phyloP scores from a whole-genome alignment of 179 eudicot species.

The Drosera spatulata region DNA sequence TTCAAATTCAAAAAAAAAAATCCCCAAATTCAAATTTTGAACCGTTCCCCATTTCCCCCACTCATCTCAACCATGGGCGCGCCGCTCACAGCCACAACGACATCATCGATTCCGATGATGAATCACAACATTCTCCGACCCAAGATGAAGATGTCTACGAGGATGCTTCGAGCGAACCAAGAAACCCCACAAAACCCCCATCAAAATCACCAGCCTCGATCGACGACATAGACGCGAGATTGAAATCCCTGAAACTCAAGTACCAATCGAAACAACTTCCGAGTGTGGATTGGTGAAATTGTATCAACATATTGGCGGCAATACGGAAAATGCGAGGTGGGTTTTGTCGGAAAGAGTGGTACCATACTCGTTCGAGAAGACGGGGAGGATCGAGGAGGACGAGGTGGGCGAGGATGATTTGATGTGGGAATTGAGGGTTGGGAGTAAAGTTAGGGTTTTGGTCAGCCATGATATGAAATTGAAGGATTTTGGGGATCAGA shows the following conservation, averaged over 20 bases:
- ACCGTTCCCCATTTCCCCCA: too few species aligned
- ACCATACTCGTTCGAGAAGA: conserved; percentile 36
- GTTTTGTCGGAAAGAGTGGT: conserved; percentile 39
- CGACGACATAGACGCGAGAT: conserved; percentile 55
- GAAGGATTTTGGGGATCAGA: conserved; percentile 58
- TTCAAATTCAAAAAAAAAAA: too few species aligned
- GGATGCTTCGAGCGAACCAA: conserved; percentile 18
- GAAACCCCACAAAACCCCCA: neutral
- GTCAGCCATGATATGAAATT: conserved; percentile 47
- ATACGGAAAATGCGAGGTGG: conserved; percentile 76
- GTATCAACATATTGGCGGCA: conserved; percentile 74
- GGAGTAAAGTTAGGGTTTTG: conserved; percentile 41
- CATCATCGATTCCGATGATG: conserved; percentile 61
- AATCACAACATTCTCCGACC: too few species aligned
- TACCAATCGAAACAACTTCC: conserved; percentile 19
- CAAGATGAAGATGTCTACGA: conserved; percentile 10
- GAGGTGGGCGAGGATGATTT: conserved; percentile 2
- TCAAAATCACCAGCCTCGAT: conserved; percentile 16
- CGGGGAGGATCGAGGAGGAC: conserved; percentile 3
- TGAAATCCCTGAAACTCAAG: conserved; percentile 60
- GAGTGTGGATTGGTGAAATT: conserved; percentile 44
- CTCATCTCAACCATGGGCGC: conserved; percentile 38
- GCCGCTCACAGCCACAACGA: conserved; percentile 78
- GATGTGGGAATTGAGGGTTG: conserved; percentile 54
- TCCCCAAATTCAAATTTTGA: too few species aligned